phyloP scores from a whole-genome alignment of 306 rosid species.

The Prunus davidiana region DNA sequence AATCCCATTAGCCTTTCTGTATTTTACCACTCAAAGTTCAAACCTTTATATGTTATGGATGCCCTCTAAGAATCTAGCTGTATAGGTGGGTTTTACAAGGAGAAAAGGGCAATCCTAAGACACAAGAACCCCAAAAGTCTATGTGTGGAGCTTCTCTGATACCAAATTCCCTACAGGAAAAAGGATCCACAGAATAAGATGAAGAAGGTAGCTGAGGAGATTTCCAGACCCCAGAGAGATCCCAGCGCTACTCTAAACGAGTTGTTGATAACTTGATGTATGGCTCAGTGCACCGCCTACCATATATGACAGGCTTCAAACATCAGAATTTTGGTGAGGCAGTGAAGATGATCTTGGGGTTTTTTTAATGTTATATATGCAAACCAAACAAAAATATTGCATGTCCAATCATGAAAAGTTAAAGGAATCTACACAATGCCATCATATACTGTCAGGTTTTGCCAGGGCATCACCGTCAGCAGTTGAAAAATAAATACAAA shows the following conservation, averaged over 20 bases:
- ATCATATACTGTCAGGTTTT: neutral
- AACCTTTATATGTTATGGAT: neutral
- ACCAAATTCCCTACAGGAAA: neutral
- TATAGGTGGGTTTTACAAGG: neutral
- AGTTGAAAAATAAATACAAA: conserved; percentile 1
- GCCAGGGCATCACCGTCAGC: conserved; percentile 10
- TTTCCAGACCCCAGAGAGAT: neutral
- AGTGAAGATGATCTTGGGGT: too few species aligned
- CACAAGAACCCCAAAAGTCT: neutral
- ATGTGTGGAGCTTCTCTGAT: neutral
- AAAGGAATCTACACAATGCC: conserved; percentile 18
- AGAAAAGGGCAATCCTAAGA: neutral
- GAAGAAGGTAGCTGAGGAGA: conserved; percentile 16
- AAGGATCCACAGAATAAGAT: neutral
- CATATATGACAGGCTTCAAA: too few species aligned
- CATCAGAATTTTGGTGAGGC: neutral
- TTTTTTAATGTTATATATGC: neutral
- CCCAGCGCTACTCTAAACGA: too few species aligned
- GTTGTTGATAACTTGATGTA: too few species aligned
- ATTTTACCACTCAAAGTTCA: neutral
- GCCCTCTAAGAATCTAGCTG: neutral
- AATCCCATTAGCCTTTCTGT: neutral
- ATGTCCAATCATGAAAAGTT: neutral
- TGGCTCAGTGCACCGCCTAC: too few species aligned
- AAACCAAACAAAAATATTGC: neutral